Evolutionary conservation across 371 early-diverging fungal genomes (phyloP), one percentile per base, ranked within the genome.

Genomic region (Lichtheimia ramosa): DNA sequence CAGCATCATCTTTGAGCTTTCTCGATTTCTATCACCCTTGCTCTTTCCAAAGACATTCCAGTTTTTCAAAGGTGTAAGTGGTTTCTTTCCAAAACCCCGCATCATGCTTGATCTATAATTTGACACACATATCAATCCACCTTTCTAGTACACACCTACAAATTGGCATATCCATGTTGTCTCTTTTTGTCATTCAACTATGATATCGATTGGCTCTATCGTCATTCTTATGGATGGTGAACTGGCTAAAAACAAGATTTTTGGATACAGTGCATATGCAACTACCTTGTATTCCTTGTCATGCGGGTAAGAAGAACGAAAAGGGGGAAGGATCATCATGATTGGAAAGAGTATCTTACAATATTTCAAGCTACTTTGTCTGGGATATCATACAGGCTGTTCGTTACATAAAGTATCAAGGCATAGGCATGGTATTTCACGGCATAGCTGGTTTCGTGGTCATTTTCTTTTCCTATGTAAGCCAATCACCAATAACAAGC

Each of bases 341-440:
- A 34, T 5, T 23, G 25, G 48, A 28, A 52, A 40, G 41, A 10
- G 21, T 20, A 16, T 8, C 39, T 25, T 28, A 25, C 25, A 41
- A 25, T 25, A 66, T 21, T 46, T 46, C 21, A 21, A 90, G 94
- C 8, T 96, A 95, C 74, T 96, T 96, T 73, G 57, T 94, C 49
- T 97, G 96, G 96, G 97, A 97, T 74, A 81, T 87, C 0, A 57
- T 87, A 50, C 74, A 89, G 27, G 89, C 85, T n/a, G 59, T 93
- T 27, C 79, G 81, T 56, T 84, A 92, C 54, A 60, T 86, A 48
- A 82, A 84, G 55, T 74, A 87, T 58, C 84, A 85, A 61, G 94
- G 94, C 12, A 51, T 88, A 6, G 91, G 91, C 12, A 95, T 96
- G 79, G 87, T 92, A 6, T 67, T 92, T 24, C 97, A 97, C 61